phyloP scores from a whole-genome alignment of 148 eudicot genomes.

The Amaranthus palmeri region DNA sequence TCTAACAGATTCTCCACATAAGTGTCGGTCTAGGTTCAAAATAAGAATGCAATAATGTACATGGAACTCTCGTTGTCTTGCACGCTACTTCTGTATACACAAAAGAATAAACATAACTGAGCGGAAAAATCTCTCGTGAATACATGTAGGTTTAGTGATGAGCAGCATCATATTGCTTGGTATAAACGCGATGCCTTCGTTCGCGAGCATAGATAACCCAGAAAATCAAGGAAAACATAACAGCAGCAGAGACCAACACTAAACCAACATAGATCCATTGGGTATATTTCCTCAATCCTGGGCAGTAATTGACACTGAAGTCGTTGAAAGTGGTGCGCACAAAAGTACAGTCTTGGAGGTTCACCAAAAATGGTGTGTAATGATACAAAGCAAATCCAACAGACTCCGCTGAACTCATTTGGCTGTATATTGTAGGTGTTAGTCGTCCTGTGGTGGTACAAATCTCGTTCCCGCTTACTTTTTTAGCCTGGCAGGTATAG shows the following conservation, averaged over 20 bases:
- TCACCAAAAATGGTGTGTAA: constrained; percentile 59
- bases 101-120: constrained; percentile 10
- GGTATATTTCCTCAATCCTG: constrained; percentile 49
- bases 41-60: constrained; percentile 13
- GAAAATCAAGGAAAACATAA: constrained; percentile 64
- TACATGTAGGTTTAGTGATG: constrained; percentile 5
- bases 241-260: constrained; percentile 59
- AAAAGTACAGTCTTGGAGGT: constrained; percentile 62
- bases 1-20: constrained; percentile 3
- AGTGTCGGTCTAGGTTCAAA: constrained; percentile 10
- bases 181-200: constrained; percentile 61
- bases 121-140: neutral
- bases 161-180: constrained; percentile 32
- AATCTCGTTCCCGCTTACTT: constrained; percentile 19
- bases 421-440: constrained; percentile 52
- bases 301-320: constrained; percentile 47
- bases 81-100: constrained; percentile 17
- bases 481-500: constrained; percentile 33
- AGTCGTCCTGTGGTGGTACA: constrained; percentile 69
- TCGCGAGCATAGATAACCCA: constrained; percentile 86
- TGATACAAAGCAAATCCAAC: constrained; percentile 60
- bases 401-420: constrained; percentile 46
- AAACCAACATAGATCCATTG: constrained; percentile 63
- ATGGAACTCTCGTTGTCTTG: neutral
- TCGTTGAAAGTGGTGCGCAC: constrained; percentile 56